These are phyloP conservation scores for Elongisporangium prolatum DNA, from an alignment of 352 stramenopile genomes.

Conservation along the genomic window DNA sequence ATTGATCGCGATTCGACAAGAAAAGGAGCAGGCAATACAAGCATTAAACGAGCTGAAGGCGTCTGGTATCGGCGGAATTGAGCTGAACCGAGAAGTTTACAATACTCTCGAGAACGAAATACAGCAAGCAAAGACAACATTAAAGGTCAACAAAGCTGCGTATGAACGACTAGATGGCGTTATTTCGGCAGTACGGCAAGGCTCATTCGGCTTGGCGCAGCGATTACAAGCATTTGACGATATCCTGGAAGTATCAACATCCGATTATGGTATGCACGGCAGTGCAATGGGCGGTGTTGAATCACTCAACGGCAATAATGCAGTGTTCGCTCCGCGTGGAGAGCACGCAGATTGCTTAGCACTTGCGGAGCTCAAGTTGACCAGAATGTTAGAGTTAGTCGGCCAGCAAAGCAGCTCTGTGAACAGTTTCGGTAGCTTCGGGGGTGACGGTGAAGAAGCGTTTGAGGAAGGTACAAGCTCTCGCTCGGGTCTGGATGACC, in stretches of 20 bases:
- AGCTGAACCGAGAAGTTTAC: slow-evolving; percentile 79
- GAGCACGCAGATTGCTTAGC: slow-evolving; percentile 56
- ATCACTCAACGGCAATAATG: background rate
- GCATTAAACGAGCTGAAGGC: slow-evolving; percentile 78
- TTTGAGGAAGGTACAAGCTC: slow-evolving; percentile 16
- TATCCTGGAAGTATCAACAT: slow-evolving; percentile 30
- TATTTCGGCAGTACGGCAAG: slow-evolving; percentile 66
- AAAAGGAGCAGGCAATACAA: slow-evolving; percentile 60
- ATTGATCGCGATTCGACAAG: slow-evolving; percentile 40
- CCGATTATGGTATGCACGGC: slow-evolving; percentile 1
- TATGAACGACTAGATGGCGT: slow-evolving; percentile 73
- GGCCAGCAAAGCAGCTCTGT: slow-evolving; percentile 63
- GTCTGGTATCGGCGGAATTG: slow-evolving; percentile 65
- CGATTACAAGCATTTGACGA: slow-evolving; percentile 70
- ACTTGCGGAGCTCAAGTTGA: slow-evolving; percentile 67
- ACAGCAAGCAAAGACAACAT: slow-evolving; percentile 55
- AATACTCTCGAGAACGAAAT: slow-evolving; percentile 76
- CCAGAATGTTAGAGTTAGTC: slow-evolving; percentile 72
- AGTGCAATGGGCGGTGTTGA: background rate
- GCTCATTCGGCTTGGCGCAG: slow-evolving; percentile 64
- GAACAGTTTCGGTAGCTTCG: slow-evolving; percentile 44
- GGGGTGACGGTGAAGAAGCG: slow-evolving; percentile 14
- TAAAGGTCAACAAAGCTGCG: slow-evolving; percentile 78
- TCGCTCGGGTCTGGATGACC: slow-evolving; percentile 46
- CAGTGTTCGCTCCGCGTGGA: slow-evolving; percentile 19